Conservation (phyloP, 257 asterid species). For the Orobanche coerulescens region DNA sequence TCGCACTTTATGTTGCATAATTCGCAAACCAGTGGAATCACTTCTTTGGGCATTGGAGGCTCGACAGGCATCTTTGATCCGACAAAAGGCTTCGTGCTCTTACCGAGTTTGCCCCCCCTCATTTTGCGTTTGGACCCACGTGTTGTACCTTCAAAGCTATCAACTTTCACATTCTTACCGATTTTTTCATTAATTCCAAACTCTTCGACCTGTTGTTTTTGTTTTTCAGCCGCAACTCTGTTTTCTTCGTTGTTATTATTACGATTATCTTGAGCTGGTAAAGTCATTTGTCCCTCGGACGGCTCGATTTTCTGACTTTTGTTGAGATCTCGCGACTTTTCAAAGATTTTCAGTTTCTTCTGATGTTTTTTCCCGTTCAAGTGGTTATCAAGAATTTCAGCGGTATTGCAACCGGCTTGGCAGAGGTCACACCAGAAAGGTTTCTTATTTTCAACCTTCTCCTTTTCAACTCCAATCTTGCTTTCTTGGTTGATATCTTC, state of each 20-base stretch:
- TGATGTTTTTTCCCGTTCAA: slow-evolving; percentile 50
- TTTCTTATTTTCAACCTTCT: neutral
- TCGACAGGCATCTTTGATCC: slow-evolving; percentile 28
- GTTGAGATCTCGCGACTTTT: slow-evolving; percentile 36
- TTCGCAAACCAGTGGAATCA: slow-evolving; percentile 50
- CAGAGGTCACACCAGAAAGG: slow-evolving; percentile 48
- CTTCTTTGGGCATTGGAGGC: slow-evolving; percentile 43
- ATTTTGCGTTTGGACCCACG: slow-evolving; percentile 36
- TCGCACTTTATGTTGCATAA: slow-evolving; percentile 51
- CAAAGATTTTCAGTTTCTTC: slow-evolving; percentile 42
- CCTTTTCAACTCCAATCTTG: neutral
- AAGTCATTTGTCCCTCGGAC: slow-evolving; percentile 23
- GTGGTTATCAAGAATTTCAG: slow-evolving; percentile 49
- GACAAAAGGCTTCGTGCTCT: slow-evolving; percentile 24
- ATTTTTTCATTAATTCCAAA: slow-evolving; percentile 23
- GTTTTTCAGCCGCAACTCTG: slow-evolving; percentile 26
- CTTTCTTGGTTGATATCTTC: neutral
- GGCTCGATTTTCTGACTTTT: slow-evolving; percentile 23
- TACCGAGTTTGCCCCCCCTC: slow-evolving; percentile 35
- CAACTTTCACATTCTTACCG: slow-evolving; percentile 13
- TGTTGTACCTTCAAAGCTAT: slow-evolving; percentile 25
- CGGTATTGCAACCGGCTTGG: slow-evolving; percentile 49
- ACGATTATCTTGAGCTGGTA: slow-evolving; percentile 25
- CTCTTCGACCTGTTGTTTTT: slow-evolving; percentile 30
- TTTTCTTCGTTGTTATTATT: slow-evolving; percentile 30